phyloP scores from a whole-genome alignment of 1,284 basidiomycete genomes.

The Apiotrichum gracile region DNA sequence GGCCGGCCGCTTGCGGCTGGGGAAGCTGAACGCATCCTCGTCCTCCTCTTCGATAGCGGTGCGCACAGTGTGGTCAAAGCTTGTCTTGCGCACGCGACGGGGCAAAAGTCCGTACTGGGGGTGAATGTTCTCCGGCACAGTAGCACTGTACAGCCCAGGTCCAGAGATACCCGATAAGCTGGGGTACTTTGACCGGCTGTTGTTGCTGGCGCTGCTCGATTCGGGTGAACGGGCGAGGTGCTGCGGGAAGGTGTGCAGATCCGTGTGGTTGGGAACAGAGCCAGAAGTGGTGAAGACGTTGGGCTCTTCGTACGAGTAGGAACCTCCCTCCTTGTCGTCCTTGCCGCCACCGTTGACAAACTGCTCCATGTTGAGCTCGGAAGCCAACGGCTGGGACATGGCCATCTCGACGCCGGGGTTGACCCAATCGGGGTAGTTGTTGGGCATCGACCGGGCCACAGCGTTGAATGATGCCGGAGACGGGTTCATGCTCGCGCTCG shows the following conservation, averaged over 20 bases:
- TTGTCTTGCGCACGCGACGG: constrained; percentile 78
- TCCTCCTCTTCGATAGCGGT: constrained; percentile 17
- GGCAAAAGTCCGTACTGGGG: constrained; percentile 57
- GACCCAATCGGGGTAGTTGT: constrained; percentile 17
- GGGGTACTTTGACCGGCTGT: constrained; percentile 9
- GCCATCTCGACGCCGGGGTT: constrained; percentile 15
- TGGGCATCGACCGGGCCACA: constrained; percentile 21
- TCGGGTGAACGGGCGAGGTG: constrained; percentile 6
- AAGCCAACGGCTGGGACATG: constrained; percentile 18
- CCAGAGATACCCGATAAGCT: constrained; percentile 44
- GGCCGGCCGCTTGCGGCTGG: constrained; percentile 38
- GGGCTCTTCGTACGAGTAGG: constrained; percentile 16
- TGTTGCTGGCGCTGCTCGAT: constrained; percentile 3
- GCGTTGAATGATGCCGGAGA: constrained; percentile 15
- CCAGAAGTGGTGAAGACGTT: not conserved
- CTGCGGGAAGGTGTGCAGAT: not conserved
- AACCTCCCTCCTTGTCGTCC: constrained; percentile 11
- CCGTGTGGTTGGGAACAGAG: not conserved
- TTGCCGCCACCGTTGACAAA: constrained; percentile 7
- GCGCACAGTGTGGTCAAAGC: constrained; percentile 79
- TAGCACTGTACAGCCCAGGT: constrained; percentile 34
- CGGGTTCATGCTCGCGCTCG: constrained; percentile 13
- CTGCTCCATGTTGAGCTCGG: constrained; percentile 21
- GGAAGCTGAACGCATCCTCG: constrained; percentile 8
- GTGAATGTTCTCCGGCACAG: constrained; percentile 45